Conservation (phyloP, 129 eudicot species). For the Artemisia tridentata region DNA sequence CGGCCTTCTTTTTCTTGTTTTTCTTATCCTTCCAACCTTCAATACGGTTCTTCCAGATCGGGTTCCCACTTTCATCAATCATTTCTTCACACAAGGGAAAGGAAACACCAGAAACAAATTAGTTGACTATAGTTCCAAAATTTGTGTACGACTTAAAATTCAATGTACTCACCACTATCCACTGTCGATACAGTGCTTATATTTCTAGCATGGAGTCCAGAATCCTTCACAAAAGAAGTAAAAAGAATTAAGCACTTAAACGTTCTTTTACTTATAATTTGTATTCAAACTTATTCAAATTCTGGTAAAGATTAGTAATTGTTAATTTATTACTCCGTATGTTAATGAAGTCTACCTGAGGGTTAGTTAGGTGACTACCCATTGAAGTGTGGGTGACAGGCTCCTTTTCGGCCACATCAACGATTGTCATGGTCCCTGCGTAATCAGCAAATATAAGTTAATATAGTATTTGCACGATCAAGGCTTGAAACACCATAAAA, state of each 20-base stretch:
- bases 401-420: slow-evolving; percentile 45
- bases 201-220: slow-evolving; percentile 85
- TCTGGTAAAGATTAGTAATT: background rate
- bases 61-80: slow-evolving; percentile 73
- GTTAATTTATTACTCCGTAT: background rate
- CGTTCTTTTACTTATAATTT: background rate
- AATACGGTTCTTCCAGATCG: slow-evolving; percentile 94
- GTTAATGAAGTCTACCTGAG: slow-evolving; percentile 46
- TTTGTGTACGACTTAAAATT: background rate
- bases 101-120: background rate
- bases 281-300: background rate
- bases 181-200: slow-evolving; percentile 81
- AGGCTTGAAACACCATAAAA: background rate
- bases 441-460: background rate
- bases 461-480: background rate
- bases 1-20: slow-evolving; percentile 62
- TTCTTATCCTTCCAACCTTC: slow-evolving; percentile 98
- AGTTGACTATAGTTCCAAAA: background rate
- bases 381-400: slow-evolving; percentile 38
- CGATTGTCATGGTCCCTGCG: slow-evolving; percentile 41
- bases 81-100: slow-evolving; percentile 42
- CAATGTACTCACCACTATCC: slow-evolving; percentile 74
- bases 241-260: background rate
- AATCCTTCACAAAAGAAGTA: slow-evolving; percentile 49
- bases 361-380: slow-evolving; percentile 51